A percentile compares a stretch with the other conserved stretches of the same genome.
Conservation (phyloP, 805 yeast species). For the Candida sanyiensis region DNA sequence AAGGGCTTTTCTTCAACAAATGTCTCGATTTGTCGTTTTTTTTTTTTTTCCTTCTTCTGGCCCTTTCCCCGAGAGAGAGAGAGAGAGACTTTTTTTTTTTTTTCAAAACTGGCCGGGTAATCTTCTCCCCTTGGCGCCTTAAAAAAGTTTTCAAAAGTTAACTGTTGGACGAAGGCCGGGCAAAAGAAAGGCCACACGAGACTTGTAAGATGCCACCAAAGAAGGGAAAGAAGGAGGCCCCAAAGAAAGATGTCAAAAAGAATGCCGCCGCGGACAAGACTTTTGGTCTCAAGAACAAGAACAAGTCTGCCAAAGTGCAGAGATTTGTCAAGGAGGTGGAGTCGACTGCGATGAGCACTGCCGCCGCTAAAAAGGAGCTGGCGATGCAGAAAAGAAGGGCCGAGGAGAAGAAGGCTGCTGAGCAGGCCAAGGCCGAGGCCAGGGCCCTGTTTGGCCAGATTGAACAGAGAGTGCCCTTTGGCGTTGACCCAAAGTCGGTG, state of each 20-base stretch:
- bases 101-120: too few relatives aligned
- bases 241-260: slow-evolving; percentile 49
- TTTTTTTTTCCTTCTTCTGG: too few relatives aligned
- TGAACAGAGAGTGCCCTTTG: slow-evolving; percentile 88
- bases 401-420: slow-evolving; percentile 86
- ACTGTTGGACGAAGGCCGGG: too few relatives aligned
- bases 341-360: slow-evolving; percentile 44
- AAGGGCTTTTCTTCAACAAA: too few relatives aligned
- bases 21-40: too few relatives aligned
- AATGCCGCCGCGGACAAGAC: slow-evolving; percentile 86
- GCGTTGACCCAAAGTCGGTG: slow-evolving; percentile 94
- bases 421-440: slow-evolving; percentile 83
- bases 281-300: slow-evolving; percentile 93
- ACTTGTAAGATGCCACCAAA: slow-evolving; percentile 66
- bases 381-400: slow-evolving; percentile 64
- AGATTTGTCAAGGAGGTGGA: slow-evolving; percentile 63
- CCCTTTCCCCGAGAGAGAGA: too few relatives aligned
- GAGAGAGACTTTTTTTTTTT: too few relatives aligned
- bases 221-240: slow-evolving; percentile 48
- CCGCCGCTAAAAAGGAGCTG: slow-evolving; percentile 61
- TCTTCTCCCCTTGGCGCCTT: too few relatives aligned
- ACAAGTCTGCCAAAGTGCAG: slow-evolving; percentile 89
- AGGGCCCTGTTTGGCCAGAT: slow-evolving; percentile 67
- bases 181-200: neutral
- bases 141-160: neutral